Percentiles rank a stretch among this genome's conserved stretches.
Evolutionary conservation across 2,329 filamentous ascomycete species (phyloP).

Genomic region (Aspergillus piperis): DNA sequence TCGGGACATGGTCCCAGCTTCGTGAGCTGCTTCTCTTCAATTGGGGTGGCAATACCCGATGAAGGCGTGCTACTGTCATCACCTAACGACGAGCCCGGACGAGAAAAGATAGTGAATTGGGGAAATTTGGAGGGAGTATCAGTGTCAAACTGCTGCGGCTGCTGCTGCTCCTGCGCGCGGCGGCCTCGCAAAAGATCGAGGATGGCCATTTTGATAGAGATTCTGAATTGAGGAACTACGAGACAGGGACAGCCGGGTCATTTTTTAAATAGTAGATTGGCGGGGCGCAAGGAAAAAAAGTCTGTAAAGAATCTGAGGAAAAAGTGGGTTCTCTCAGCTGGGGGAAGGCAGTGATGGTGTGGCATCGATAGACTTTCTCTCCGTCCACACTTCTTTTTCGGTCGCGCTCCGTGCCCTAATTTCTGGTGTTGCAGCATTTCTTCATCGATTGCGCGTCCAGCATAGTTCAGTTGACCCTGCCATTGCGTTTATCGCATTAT

Average conservation of each 20-base stretch:
- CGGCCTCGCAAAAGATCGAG: conserved; percentile 9
- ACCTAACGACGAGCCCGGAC: conserved; percentile 13
- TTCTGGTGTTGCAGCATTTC: conserved; percentile 3
- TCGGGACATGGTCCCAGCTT: conserved; percentile 30
- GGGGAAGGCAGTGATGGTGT: neutral
- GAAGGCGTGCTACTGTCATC: conserved; percentile 15
- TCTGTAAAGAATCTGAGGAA: conserved; percentile 5
- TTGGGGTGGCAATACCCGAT: conserved; percentile 19
- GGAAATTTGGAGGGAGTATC: conserved; percentile 13
- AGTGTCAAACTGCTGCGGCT: neutral
- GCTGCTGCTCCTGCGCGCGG: neutral
- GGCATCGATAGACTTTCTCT: neutral
- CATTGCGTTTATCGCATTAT: neutral
- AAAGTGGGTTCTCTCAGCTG: neutral
- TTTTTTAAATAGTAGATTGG: conserved; percentile 6
- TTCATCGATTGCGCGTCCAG: conserved; percentile 4
- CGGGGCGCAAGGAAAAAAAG: conserved; percentile 1
- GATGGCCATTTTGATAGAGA: conserved; percentile 3
- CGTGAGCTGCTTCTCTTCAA: conserved; percentile 21
- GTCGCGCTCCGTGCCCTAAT: conserved; percentile 1
- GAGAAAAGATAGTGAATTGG: conserved; percentile 21
- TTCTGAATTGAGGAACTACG: neutral
- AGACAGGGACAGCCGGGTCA: neutral
- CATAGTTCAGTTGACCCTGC: neutral
- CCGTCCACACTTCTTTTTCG: neutral